A percentile compares a stretch with the other conserved stretches of the same genome.
Evolutionary conservation across 306 rosid genomes (phyloP).

Genomic region (Trichosanthes truncata): DNA sequence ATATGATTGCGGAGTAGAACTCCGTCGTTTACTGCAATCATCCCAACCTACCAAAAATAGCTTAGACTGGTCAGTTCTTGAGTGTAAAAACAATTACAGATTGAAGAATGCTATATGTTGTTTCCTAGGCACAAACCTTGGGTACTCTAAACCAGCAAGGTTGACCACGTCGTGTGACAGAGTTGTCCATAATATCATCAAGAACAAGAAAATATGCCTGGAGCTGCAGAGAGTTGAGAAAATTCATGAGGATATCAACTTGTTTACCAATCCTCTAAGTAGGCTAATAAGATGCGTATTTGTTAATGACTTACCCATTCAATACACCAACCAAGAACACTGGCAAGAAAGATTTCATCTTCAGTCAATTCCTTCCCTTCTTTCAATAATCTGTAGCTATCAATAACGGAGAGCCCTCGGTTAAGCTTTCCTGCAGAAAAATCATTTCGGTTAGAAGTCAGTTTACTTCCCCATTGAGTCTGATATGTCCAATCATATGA

Average conservation of each 20-base stretch:
- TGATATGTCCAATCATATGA: not conserved
- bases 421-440: constrained; percentile 32
- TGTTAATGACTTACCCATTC: constrained; percentile 30
- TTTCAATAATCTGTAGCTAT: constrained; percentile 30
- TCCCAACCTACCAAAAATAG: constrained; percentile 46
- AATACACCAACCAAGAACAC: constrained; percentile 48
- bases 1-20: constrained; percentile 73
- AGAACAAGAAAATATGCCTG: constrained; percentile 49
- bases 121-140: constrained; percentile 21
- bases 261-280: not conserved
- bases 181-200: constrained; percentile 46
- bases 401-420: constrained; percentile 41
- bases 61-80: not conserved
- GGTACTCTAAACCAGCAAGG: constrained; percentile 44
- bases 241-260: not conserved
- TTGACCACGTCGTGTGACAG: constrained; percentile 46
- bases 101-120: not conserved
- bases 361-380: constrained; percentile 28
- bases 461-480: not conserved
- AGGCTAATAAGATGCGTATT: not conserved
- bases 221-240: constrained; percentile 23
- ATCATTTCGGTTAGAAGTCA: not conserved
- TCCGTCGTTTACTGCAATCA: constrained; percentile 88
- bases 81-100: not conserved
- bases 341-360: constrained; percentile 31